Conservation (phyloP, 2,329 filamentous ascomycete genomes). For the Arthroderma uncinatum region DNA sequence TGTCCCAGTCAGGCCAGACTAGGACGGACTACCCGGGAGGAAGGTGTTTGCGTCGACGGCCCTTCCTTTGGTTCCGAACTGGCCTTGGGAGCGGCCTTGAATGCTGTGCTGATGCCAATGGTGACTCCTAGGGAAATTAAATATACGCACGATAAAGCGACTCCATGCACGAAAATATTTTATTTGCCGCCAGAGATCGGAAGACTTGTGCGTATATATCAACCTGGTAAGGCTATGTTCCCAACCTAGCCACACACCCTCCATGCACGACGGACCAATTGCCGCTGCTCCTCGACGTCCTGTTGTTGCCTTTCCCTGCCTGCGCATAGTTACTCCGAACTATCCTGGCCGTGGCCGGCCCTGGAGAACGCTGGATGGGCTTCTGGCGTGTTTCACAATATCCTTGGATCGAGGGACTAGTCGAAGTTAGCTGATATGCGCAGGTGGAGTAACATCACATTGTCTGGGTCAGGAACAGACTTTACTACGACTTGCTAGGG, state of each 20-base stretch:
- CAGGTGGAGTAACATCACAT: background rate
- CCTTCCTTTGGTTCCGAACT: background rate
- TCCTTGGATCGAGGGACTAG: background rate
- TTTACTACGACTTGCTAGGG: background rate
- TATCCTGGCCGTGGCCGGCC: background rate
- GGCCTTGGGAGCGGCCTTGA: background rate
- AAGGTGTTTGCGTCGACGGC: background rate
- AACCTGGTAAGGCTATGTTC: background rate
- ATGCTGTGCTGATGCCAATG: background rate
- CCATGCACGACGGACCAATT: background rate
- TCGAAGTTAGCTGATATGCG: slow-evolving; percentile 1
- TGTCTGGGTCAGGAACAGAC: slow-evolving; percentile 7
- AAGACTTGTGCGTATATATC: background rate
- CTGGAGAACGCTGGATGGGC: background rate
- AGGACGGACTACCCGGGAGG: background rate
- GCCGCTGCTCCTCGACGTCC: background rate
- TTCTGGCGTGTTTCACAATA: slow-evolving; percentile 5
- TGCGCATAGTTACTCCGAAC: background rate
- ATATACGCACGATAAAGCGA: background rate
- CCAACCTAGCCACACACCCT: background rate
- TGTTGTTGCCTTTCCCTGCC: background rate
- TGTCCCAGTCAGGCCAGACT: background rate
- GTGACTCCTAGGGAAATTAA: background rate
- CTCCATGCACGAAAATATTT: background rate
- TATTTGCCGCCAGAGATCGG: background rate